Evolutionary conservation across 371 early-diverging fungal species (phyloP), one percentile per base, ranked within the genome.

Genomic region (Actinomucor elegans): DNA sequence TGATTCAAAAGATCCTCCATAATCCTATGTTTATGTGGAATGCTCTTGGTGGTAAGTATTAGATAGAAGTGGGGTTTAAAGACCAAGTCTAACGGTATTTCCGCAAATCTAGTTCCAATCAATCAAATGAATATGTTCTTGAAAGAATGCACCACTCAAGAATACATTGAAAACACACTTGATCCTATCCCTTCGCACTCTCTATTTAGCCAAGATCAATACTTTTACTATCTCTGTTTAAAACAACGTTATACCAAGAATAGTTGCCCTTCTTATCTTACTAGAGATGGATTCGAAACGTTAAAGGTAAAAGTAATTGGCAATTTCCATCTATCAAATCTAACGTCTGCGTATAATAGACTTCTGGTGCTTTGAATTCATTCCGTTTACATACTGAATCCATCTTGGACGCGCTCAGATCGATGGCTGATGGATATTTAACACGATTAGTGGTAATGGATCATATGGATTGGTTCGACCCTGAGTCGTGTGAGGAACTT

Each of bases 121-220:
- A 90, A 88, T 64, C 94, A 93, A 68, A 88, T 88, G 90, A 89
- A 89, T 34, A 86, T 93, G 91, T 81, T 91, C 43, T 67, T 88
- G 49, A 70, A 83, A 57, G 92, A 93, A 52, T 89, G 91, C 38
- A 83, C 86, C 9, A 85, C 87, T 17, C 83, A 84, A 45, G 83
- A 91, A 49, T 93, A 91, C 62, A 77, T 88, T 48, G 87, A 87
- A 46, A 88, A 91, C 66, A 92, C 94, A 0, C 61, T 93, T 14
- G 92, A 92, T 52, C 90, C 92, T n/a, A 84, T 91, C 26, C 71
- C 88, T 52, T 55, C 63, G 1, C 69, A 73, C 20, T 82, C 88
- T 1, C 69, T 79, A 24, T 85, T 92, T 56, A 67, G 71, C 33
- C 55, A 75, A 31, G 88, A 88, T 57, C 90, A 91, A 71, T 92